Evolutionary conservation across 495 filamentous ascomycete genomes (phyloP), one percentile per base, ranked within the genome.

Genomic region (Penicillium dipodomyicola): DNA sequence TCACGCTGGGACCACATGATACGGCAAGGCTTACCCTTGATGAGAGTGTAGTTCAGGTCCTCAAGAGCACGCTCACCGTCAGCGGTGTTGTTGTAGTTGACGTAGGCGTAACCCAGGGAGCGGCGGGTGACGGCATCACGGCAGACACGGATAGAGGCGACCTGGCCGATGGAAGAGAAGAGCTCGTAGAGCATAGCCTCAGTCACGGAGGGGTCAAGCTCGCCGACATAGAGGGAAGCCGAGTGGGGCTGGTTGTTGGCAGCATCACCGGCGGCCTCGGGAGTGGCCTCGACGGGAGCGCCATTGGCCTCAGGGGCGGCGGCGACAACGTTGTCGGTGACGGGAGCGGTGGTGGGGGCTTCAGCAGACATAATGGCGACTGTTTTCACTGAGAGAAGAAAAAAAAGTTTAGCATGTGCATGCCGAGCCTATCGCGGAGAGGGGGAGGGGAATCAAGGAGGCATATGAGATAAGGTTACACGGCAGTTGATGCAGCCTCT

Each of bases 1-100:
- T 99, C 94, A 77, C 94, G 94, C 83, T 99, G 94, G 57, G 95
- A 97, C 94, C 94, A 99, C 94, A 99, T 99, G 83, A 99, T 99
- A 74, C 94, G 94, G 87, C 95, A 97, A 33, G 94, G 93, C 72
- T 90, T 91, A 66, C 91, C 91, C 85, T 97, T 97, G 82, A 99
- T 97, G 62, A 96, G 80, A 57, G 95, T 99, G 81, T 99, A 99
- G 85, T 99, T 99, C 58, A 99, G 85, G 77, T 99, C 94, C 78
- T 99, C 94, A 48, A 99, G 86, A 59, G 94, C 94, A 74, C 93
- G 93, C 82, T 99, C 94, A 65, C 94, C 94, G 71, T 99, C 95
- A 57, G 84, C 76, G 35, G 92, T 92, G 76, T 90, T 95, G 80
- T 97, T 99, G 85, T 97, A 99, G 83, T 99, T 99, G 74, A 99